Evolutionary conservation across 805 yeast genomes (phyloP).

Genomic region (Wickerhamiella azymoides): DNA sequence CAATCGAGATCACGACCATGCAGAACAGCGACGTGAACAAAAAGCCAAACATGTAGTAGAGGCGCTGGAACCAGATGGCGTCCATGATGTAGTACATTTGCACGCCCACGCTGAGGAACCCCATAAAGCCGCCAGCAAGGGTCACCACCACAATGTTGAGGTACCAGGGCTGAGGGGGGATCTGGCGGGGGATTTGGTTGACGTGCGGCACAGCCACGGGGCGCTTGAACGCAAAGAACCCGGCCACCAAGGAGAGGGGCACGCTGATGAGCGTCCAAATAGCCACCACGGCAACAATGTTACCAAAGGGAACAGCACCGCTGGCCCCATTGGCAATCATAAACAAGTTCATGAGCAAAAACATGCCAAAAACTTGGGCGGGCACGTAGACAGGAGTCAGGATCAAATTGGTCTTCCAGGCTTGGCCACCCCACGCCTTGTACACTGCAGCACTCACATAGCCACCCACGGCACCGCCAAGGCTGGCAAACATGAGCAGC

Average conservation of each 20-base stretch:
- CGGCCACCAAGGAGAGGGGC: slow-evolving; percentile 76
- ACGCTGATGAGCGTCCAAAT: slow-evolving; percentile 80
- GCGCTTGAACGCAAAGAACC: slow-evolving; percentile 57
- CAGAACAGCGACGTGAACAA: slow-evolving; percentile 75
- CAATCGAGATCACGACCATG: slow-evolving; percentile 65
- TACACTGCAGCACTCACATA: slow-evolving; percentile 75
- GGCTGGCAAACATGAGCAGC: slow-evolving; percentile 69
- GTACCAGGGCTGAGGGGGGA: slow-evolving; percentile 83
- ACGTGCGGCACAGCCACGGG: slow-evolving; percentile 56
- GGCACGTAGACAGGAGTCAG: slow-evolving; percentile 80
- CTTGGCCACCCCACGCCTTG: slow-evolving; percentile 81
- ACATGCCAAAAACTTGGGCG: slow-evolving; percentile 48
- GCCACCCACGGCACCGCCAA: slow-evolving; percentile 73
- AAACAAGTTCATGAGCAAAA: slow-evolving; percentile 67
- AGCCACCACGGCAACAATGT: slow-evolving; percentile 63
- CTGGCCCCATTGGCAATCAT: slow-evolving; percentile 67
- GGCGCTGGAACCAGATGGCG: slow-evolving; percentile 85
- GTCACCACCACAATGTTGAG: slow-evolving; percentile 53
- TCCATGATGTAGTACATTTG: slow-evolving; percentile 87
- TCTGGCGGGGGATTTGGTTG: slow-evolving; percentile 92
- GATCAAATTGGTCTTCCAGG: slow-evolving; percentile 75
- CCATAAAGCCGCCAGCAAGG: slow-evolving; percentile 76
- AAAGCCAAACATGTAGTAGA: slow-evolving; percentile 96
- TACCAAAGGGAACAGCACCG: slow-evolving; percentile 89
- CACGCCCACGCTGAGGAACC: slow-evolving; percentile 88